Evolutionary conservation across 345 rosid genomes (phyloP).

Genomic region (Salix arbutifolia): DNA sequence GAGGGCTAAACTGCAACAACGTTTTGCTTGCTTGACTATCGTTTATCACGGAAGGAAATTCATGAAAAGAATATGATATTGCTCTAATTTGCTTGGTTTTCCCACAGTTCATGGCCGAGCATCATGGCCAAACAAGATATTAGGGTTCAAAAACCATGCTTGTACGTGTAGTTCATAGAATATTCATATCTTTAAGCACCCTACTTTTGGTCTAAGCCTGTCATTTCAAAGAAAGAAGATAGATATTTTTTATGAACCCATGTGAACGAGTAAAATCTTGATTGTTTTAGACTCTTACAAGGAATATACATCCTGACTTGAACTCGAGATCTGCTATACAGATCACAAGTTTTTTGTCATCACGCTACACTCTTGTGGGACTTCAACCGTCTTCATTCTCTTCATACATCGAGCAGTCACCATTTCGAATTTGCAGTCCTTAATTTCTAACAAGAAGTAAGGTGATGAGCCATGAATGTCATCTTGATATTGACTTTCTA

Average conservation of each 20-base stretch:
- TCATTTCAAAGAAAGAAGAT: background rate
- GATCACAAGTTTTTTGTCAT: rapidly evolving
- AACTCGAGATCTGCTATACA: rapidly evolving
- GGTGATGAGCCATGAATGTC: background rate
- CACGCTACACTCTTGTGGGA: too few species aligned
- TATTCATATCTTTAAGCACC: background rate
- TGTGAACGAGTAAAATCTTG: rapidly evolving
- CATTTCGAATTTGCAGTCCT: background rate
- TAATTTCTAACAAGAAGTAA: background rate
- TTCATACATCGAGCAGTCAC: background rate
- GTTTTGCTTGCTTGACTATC: background rate
- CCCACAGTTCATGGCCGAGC: background rate
- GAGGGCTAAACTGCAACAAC: background rate
- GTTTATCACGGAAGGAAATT: background rate
- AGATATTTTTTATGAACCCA: too few species aligned
- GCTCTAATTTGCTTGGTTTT: background rate
- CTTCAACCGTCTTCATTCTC: background rate
- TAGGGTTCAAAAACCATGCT: background rate
- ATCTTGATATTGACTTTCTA: conserved; percentile 1
- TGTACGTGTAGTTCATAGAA: background rate
- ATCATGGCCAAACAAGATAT: background rate
- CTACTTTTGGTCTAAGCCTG: background rate
- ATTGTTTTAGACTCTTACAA: rapidly evolving
- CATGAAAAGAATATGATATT: background rate
- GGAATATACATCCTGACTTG: rapidly evolving